These are phyloP conservation scores for Posidonia oceanica DNA, from an alignment of 116 monocot species.

Conservation along the genomic window DNA sequence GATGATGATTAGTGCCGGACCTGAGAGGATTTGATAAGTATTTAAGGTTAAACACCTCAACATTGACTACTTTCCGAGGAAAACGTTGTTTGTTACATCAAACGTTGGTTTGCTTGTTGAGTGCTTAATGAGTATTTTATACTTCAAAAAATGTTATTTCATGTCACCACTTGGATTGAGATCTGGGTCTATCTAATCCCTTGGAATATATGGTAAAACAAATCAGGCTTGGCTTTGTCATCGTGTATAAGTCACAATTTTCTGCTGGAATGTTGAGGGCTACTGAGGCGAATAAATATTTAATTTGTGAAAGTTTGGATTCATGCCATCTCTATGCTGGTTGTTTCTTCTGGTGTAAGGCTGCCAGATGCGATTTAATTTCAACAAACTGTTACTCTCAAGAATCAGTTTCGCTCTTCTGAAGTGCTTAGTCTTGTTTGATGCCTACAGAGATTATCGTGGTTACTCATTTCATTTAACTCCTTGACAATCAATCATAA, in stretches of 20 bases:
- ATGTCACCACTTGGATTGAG: neutral
- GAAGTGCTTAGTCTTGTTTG: too few species aligned
- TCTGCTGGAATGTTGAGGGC: neutral
- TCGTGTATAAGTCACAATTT: neutral
- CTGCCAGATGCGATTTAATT: too few species aligned
- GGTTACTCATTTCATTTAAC: too few species aligned
- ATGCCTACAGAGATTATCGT: too few species aligned
- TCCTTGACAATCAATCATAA: too few species aligned
- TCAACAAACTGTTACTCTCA: too few species aligned
- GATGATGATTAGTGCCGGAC: constrained; percentile 40
- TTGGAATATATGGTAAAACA: neutral
- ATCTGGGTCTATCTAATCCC: neutral
- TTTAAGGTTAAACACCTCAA: too few species aligned
- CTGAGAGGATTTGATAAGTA: too few species aligned
- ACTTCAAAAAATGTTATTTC: too few species aligned
- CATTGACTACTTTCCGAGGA: neutral
- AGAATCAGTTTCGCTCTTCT: too few species aligned
- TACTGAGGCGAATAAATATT: neutral
- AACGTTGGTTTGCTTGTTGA: neutral
- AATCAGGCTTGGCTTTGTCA: neutral
- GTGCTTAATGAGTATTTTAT: neutral
- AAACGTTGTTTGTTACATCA: neutral
- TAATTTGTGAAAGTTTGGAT: neutral
- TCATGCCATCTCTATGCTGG: neutral
- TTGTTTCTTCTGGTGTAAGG: too few species aligned